Conservation (phyloP, 2,329 filamentous ascomycete genomes). For the Aurifilum marmelostoma region DNA sequence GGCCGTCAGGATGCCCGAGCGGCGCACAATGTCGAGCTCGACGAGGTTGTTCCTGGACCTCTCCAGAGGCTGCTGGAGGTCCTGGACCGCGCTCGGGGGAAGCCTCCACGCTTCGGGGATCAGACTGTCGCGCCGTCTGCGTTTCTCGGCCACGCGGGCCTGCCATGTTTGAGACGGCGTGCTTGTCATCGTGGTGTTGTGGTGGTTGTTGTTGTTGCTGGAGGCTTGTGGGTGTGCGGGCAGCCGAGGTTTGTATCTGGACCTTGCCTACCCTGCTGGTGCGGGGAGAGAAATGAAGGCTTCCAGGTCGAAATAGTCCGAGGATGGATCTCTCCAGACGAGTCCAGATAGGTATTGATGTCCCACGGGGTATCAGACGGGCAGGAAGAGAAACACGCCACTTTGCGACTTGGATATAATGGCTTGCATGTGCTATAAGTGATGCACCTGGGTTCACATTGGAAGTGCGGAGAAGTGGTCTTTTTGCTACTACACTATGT, state of each 20-base stretch:
- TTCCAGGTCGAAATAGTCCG: too few relatives aligned
- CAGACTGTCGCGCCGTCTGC: constrained; percentile 3
- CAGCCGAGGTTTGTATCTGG: too few relatives aligned
- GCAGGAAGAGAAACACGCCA: too few relatives aligned
- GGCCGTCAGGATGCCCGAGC: constrained; percentile 24
- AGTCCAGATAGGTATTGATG: too few relatives aligned
- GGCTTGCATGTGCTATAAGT: background rate
- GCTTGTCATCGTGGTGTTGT: background rate
- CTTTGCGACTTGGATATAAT: too few relatives aligned
- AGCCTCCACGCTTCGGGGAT: constrained; percentile 27
- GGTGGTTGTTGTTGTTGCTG: too few relatives aligned
- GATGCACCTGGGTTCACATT: background rate
- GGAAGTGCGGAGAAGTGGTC: constrained; percentile 2
- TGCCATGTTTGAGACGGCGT: constrained; percentile 9
- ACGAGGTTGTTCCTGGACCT: constrained; percentile 25
- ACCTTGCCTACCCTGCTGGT: too few relatives aligned
- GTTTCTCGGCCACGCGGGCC: constrained; percentile 19
- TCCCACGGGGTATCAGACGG: too few relatives aligned
- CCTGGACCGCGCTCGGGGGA: constrained; percentile 8
- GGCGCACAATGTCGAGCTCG: constrained; percentile 18
- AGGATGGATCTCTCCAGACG: too few relatives aligned
- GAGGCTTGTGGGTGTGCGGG: too few relatives aligned
- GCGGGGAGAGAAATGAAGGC: too few relatives aligned
- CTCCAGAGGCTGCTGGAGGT: constrained; percentile 22
- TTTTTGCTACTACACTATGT: background rate